phyloP scores from a whole-genome alignment of 805 yeast species.

The Yarrowia hollandica region DNA sequence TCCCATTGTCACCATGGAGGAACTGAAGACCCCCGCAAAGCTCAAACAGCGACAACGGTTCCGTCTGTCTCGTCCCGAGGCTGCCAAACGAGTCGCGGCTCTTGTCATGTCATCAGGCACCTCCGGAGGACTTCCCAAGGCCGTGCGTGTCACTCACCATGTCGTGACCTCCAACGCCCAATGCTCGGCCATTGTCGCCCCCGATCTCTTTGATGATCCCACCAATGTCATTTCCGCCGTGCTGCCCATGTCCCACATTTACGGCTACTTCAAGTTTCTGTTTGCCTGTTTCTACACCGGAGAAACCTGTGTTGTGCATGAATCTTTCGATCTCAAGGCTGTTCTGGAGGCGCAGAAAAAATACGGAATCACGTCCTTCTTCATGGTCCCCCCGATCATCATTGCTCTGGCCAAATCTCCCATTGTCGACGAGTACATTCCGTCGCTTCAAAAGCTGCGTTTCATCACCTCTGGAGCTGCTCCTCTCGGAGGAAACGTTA shows the following conservation, averaged over 20 bases:
- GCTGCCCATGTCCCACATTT: slow-evolving; percentile 40
- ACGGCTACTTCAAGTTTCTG: slow-evolving; percentile 39
- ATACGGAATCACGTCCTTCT: slow-evolving; percentile 44
- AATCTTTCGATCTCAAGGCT: slow-evolving; percentile 41
- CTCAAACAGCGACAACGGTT: slow-evolving; percentile 20
- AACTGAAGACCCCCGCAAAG: background rate
- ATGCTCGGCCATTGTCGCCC: slow-evolving; percentile 44
- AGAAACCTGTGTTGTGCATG: slow-evolving; percentile 36
- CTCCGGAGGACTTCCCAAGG: slow-evolving; percentile 68
- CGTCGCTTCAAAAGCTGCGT: slow-evolving; percentile 46
- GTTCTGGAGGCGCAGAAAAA: slow-evolving; percentile 37
- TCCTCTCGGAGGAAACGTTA: slow-evolving; percentile 41
- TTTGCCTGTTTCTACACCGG: slow-evolving; percentile 36
- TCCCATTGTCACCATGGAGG: slow-evolving; percentile 12
- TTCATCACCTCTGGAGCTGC: slow-evolving; percentile 51
- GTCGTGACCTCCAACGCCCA: slow-evolving; percentile 48
- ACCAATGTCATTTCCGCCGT: slow-evolving; percentile 42
- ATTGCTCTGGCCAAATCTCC: slow-evolving; percentile 50
- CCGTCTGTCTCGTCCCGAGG: slow-evolving; percentile 20
- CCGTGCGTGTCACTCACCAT: slow-evolving; percentile 65
- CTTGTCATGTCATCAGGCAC: slow-evolving; percentile 42
- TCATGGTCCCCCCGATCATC: slow-evolving; percentile 48
- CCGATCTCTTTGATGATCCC: slow-evolving; percentile 40
- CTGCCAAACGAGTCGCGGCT: slow-evolving; percentile 34
- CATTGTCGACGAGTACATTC: slow-evolving; percentile 46